These are phyloP conservation scores for Athelia sp. DNA, from an alignment of 1,284 basidiomycete genomes.

Conservation along the genomic window DNA sequence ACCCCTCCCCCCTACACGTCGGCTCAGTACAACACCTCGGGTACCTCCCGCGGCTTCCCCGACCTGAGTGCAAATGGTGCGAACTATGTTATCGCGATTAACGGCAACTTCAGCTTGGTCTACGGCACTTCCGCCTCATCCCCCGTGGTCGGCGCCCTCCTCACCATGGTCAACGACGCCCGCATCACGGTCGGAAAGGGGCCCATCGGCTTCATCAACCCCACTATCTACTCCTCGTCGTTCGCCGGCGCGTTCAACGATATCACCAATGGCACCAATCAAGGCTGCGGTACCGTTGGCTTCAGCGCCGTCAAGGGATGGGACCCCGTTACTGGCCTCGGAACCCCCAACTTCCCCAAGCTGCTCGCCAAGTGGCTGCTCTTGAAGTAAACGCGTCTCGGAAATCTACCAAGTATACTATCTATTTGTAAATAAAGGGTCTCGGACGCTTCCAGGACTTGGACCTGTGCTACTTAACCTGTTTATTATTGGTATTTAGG, in stretches of 20 bases:
- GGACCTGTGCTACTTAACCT: too few relatives aligned
- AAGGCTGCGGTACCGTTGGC: slow-evolving; percentile 18
- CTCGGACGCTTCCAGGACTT: too few relatives aligned
- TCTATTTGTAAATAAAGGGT: too few relatives aligned
- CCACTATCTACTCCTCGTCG: slow-evolving; percentile 18
- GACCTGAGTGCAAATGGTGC: slow-evolving; percentile 27
- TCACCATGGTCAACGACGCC: slow-evolving; percentile 32
- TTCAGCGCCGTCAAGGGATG: slow-evolving; percentile 19
- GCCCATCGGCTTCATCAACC: slow-evolving; percentile 19
- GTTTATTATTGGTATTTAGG: too few relatives aligned
- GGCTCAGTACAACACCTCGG: slow-evolving; percentile 18
- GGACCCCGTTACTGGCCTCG: slow-evolving; percentile 23
- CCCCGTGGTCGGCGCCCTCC: slow-evolving; percentile 26
- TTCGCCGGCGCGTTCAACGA: slow-evolving; percentile 25
- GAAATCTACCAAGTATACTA: too few relatives aligned
- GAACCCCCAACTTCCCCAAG: slow-evolving; percentile 24
- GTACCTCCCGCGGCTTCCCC: slow-evolving; percentile 21
- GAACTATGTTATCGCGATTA: slow-evolving; percentile 34
- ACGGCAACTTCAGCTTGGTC: slow-evolving; percentile 10
- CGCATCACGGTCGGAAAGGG: slow-evolving; percentile 19
- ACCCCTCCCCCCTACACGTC: slow-evolving; percentile 23
- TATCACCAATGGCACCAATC: slow-evolving; percentile 26
- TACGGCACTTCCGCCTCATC: slow-evolving; percentile 15
- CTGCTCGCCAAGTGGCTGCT: slow-evolving; percentile 16
- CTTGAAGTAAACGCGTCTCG: neutral